A percentile compares a stretch with the other conserved stretches of the same genome.
Evolutionary conservation across 2,329 filamentous ascomycete genomes (phyloP).

Genomic region (Thielaviopsis euricoi): DNA sequence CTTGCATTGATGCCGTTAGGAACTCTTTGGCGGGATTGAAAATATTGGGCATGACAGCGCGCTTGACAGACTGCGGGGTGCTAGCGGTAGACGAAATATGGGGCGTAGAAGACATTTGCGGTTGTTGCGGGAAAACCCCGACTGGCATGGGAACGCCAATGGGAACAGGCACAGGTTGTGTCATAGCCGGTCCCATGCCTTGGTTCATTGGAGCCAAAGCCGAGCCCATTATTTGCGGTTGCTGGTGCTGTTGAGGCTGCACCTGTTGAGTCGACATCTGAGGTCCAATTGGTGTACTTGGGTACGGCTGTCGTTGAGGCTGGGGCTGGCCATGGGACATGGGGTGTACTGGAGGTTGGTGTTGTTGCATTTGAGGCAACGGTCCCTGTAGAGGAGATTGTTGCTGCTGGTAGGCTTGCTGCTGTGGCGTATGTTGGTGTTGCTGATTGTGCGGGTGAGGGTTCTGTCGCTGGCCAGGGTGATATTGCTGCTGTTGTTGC

Average conservation of each 20-base stretch:
- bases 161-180: neutral
- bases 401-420: neutral
- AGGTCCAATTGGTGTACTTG: neutral
- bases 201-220: neutral
- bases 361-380: neutral
- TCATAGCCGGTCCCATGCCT: neutral
- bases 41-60: constrained; percentile 8
- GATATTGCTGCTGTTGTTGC: neutral
- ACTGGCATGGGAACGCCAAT: neutral
- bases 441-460: neutral
- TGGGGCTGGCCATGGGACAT: neutral
- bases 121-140: neutral
- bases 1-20: constrained; percentile 3
- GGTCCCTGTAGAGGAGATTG: neutral
- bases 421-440: neutral
- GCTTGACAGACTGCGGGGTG: neutral
- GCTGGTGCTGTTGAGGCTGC: neutral
- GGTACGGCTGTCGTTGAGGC: neutral
- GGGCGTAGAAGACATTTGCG: neutral
- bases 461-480: neutral
- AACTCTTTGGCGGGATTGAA: constrained; percentile 11
- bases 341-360: neutral
- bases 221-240: neutral
- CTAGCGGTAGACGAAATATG: constrained; percentile 3
- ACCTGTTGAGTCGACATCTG: neutral